Evolutionary conservation across 2,329 filamentous ascomycete species (phyloP), one percentile per base, ranked within the genome.

Genomic region (Polytolypa hystricis): DNA sequence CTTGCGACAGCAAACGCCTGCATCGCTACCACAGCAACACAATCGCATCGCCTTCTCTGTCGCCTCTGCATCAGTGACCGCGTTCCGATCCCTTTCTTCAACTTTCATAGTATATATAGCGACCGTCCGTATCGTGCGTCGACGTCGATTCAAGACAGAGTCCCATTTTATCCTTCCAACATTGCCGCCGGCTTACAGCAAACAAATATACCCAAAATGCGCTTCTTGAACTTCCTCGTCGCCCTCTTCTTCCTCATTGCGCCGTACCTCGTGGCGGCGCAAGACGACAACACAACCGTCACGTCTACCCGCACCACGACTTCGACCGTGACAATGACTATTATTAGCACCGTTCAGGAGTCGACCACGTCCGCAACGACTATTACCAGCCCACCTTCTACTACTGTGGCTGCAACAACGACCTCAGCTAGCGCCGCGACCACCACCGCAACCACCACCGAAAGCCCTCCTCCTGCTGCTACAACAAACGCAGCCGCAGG

Each of bases 291-390:
- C 32, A 55, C 54, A 34, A 53, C 52, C 27, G 48, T 58, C 16
- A 61, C 57, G 14, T 54, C 56, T 31, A 60, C 61, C 42, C 45
- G 50, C 41, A 59, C 61, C 16, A 67, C 66, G 44, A 65, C 65
- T 16, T 61, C 64, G 29, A 62, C 70, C 12, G 59, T 64, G 9
- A 50, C 54, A 35, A 54, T 55, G 23, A 46, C 56, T 2, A 46
- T 54, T 33, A 41, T 47, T 33, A 45, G 40, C 23, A 40, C 41
- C 15, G 37, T 42, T 41, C 38, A 30, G 19, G 41, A 42, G 16
- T 39, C 47, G 4, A 41, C 47, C 30, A 33, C 37, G 17, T 30
- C 40, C 25, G 41, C 40, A 21, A 37, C 42, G 17, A 42, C 53
- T 11, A 47, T 45, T 23, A 50, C 44, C 27, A n/a, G n/a, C n/a